Base-by-base conservation (phyloP, 108 stramenopile species). In the Nitzschia sp. region DNA sequence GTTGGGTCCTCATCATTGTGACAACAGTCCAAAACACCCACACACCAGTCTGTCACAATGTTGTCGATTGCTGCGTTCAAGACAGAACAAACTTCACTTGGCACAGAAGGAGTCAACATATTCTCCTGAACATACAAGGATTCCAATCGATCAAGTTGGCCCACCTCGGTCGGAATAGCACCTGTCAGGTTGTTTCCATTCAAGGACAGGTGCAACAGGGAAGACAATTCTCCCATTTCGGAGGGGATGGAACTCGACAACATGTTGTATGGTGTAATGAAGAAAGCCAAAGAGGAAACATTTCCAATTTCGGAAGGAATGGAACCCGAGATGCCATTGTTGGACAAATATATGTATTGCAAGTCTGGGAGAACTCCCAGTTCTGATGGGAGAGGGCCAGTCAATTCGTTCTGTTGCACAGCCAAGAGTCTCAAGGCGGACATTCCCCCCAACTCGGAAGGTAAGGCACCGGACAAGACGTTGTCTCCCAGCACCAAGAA, bases 121-220 rank as follows among this genome's bases (percentile, higher is more conserved):
- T 88, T 88, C 10, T 2, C 15, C 0, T 40, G 9, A 50, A 73
- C 17, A n/a, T 55, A 42, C 14, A 66, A 53, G 9, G 12, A 29
- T 2, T 66, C 22, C 24, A 60, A 39, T 19, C 29, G 42, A 10
- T 11, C 17, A 11, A 39, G 17, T 53, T 40, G 17, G 1, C 38
- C 24, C 24, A 72, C 10, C 19, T 62, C 67, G 6, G 64, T 54
- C 19, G 84, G 83, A 37, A 88, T 70, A 3, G 72, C 63, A 3
- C 81, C 85, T 7, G 77, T 65, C 10, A 87, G 8, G 50, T 70
- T 17, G 37, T 85, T 87, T 50, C 69, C 69, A 63, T 81, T 81
- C 37, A 69, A 55, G 76, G 73, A 73, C 7, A 73, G 8, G 7
- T 43, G 22, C 24, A 52, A 6, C 20, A 65, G 7, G 29, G 34